phyloP scores from a whole-genome alignment of 2,329 filamentous ascomycete genomes.

The Colletotrichum salicis region DNA sequence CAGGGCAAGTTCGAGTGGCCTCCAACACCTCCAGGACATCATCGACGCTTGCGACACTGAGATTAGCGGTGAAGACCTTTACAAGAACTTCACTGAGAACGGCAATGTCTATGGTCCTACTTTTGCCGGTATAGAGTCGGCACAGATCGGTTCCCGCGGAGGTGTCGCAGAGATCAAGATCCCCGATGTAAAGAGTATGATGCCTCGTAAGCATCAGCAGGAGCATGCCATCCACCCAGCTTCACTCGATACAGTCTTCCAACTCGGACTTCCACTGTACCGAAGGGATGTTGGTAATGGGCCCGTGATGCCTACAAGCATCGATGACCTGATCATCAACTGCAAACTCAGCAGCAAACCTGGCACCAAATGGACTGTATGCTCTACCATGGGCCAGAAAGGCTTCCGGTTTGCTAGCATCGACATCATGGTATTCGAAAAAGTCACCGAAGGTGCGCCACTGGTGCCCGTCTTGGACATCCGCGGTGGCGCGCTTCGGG shows the following conservation, averaged over 20 bases:
- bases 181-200: constrained; percentile 35
- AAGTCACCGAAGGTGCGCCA: not conserved
- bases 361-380: not conserved
- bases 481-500: not conserved
- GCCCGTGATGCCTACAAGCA: constrained; percentile 8
- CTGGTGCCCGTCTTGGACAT: not conserved
- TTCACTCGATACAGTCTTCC: constrained; percentile 42
- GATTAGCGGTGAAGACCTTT: not conserved
- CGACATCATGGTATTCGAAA: not conserved
- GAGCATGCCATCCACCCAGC: constrained; percentile 45
- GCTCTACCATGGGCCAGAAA: not conserved
- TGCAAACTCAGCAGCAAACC: not conserved
- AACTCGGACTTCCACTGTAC: not conserved
- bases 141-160: not conserved
- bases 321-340: not conserved
- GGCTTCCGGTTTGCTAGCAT: not conserved
- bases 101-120: constrained; percentile 2
- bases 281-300: not conserved
- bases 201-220: constrained; percentile 43
- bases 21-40: not conserved
- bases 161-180: not conserved
- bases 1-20: not conserved
- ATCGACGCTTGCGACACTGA: not conserved
- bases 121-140: not conserved
- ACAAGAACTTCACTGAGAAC: not conserved